A percentile compares a stretch with the other conserved stretches of the same genome.
phyloP scores from a whole-genome alignment of 2,329 filamentous ascomycete genomes.

The Incumbomyces lentus region DNA sequence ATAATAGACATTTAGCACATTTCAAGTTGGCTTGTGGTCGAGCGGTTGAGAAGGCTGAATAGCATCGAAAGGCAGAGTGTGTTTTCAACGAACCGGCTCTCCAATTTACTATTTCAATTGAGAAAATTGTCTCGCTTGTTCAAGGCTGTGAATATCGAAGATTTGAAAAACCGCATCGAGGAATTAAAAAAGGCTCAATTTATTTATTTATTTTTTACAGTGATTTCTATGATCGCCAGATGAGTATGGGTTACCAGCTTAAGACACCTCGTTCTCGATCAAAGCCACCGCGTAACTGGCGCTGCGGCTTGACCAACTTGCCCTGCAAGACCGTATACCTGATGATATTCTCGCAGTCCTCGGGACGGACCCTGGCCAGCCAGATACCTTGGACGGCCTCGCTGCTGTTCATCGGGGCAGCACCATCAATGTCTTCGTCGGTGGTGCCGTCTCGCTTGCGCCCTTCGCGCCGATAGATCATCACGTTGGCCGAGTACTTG shows the following conservation, averaged over 20 bases:
- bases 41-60: too few relatives aligned
- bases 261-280: constrained; percentile 68
- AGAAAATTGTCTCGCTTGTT: too few relatives aligned
- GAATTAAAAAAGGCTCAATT: too few relatives aligned
- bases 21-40: too few relatives aligned
- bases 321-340: constrained; percentile 83
- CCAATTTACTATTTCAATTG: too few relatives aligned
- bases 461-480: constrained; percentile 64
- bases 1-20: too few relatives aligned
- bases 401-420: constrained; percentile 20
- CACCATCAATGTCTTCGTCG: constrained; percentile 26
- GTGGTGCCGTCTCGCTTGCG: constrained; percentile 28
- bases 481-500: constrained; percentile 90
- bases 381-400: constrained; percentile 84
- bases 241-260: constrained; percentile 92
- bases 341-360: constrained; percentile 89
- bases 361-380: constrained; percentile 72
- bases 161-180: too few relatives aligned
- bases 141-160: too few relatives aligned
- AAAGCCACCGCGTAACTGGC: constrained; percentile 80
- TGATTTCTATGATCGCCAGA: too few relatives aligned
- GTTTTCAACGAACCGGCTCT: too few relatives aligned
- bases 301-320: constrained; percentile 82
- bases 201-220: too few relatives aligned
- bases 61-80: too few relatives aligned